Evolutionary conservation across 2,329 filamentous ascomycete species (phyloP), one percentile per base, ranked within the genome.

Genomic region (Phyllosticta ampelicida): DNA sequence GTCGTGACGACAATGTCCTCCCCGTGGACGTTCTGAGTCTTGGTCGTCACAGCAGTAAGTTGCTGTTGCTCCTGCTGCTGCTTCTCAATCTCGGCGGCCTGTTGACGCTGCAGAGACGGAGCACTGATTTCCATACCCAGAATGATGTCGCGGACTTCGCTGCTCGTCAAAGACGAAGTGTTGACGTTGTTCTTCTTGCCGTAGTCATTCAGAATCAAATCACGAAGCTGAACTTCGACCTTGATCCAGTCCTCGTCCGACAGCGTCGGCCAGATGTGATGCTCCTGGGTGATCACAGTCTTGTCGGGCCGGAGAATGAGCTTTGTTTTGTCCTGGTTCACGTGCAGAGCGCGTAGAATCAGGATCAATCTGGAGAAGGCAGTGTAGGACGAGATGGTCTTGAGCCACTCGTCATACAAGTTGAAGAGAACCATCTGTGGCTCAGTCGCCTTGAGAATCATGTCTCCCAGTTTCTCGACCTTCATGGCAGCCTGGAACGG

Each of bases 171-270:
- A 71, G 90, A 96, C 16, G 95, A 95, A 11, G 94, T 92, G 67
- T 99, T 99, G 77, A 99, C 94, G 66, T 97, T 99, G 79, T 99
- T 99, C 82, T 99, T 99, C 83, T 97, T 99, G 70, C 94, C 94
- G 70, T 99, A 99, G 71, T 99, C 94, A 65, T 97, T 96, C 65
- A 99, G 71, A 67, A 99, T 99, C 63, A 99, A 78, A 78, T 99
- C 94, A 71, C 94, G 86, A 49, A 99, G 78, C 70, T 95, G 89
- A 51, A 90, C 90, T 79, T 99, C 94, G n/a, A 99, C 90, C 82
- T 96, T 96, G 75, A 99, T 94, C 94, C 94, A 99, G 62, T 96
- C 91, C 66, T 99, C 94, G 63, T 99, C 94, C 0, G 89, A 86
- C 58, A 99, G 77, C 0, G 90, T 86, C 0, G 94, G 94, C 94